Evolutionary conservation across 2,329 filamentous ascomycete species (phyloP).

Genomic region (Orbilia brochopaga): DNA sequence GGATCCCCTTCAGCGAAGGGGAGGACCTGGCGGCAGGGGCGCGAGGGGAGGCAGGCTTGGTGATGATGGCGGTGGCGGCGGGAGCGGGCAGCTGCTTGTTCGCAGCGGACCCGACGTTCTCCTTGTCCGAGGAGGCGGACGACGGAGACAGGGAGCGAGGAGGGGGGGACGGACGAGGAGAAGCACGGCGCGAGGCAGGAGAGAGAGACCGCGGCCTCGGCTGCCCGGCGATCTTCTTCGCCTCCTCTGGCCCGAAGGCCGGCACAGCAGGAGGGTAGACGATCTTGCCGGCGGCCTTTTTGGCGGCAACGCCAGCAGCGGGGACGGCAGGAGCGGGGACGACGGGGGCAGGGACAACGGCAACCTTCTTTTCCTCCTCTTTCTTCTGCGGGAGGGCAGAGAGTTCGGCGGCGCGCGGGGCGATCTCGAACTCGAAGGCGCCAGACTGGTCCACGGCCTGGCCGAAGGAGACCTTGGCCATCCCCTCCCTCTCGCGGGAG

Average conservation of each 20-base stretch:
- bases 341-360: too few relatives aligned
- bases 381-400: neutral
- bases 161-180: constrained; percentile 66
- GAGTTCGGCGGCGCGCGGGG: neutral
- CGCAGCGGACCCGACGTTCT: neutral
- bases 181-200: constrained; percentile 65
- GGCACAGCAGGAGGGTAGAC: too few relatives aligned
- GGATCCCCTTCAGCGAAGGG: neutral
- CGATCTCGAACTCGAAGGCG: neutral
- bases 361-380: too few relatives aligned
- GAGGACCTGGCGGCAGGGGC: neutral
- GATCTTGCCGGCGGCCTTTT: too few relatives aligned
- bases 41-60: neutral
- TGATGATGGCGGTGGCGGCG: neutral
- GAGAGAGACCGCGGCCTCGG: constrained; percentile 56
- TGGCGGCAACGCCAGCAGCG: too few relatives aligned
- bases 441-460: constrained; percentile 12
- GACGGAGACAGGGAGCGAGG: constrained; percentile 70
- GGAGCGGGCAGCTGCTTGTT: neutral
- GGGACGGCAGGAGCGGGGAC: too few relatives aligned
- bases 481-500: constrained; percentile 1
- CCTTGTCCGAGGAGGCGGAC: constrained; percentile 72
- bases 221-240: neutral
- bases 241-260: too few relatives aligned
- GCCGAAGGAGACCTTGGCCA: neutral